phyloP scores from a whole-genome alignment of 306 rosid species.

The Crataegus laevigata region DNA sequence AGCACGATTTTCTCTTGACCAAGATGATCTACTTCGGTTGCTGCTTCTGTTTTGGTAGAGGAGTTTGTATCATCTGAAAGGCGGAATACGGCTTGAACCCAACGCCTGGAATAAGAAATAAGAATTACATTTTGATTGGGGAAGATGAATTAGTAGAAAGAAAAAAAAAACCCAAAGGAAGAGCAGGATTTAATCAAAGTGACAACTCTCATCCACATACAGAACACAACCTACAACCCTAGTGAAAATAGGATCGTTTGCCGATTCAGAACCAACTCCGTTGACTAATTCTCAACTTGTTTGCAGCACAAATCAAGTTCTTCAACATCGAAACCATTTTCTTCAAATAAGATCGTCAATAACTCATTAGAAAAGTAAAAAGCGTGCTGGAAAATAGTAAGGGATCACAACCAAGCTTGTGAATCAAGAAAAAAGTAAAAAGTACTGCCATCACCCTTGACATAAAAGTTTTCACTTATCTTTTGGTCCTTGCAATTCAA shows the following conservation, averaged over 20 bases:
- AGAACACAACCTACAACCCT: not conserved
- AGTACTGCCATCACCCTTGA: conserved; percentile 83
- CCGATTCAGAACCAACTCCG: conserved; percentile 86
- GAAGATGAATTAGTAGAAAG: not conserved
- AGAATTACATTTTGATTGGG: not conserved
- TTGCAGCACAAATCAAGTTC: conserved; percentile 73
- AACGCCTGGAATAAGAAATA: conserved; percentile 51
- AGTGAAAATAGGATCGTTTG: conserved; percentile 22
- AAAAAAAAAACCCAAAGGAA: not conserved
- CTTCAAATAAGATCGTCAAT: conserved; percentile 68
- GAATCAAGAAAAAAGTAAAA: conserved; percentile 16
- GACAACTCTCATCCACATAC: not conserved
- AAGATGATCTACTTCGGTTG: conserved; percentile 11
- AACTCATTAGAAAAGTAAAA: conserved; percentile 84
- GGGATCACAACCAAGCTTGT: not conserved
- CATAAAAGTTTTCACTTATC: conserved; percentile 83
- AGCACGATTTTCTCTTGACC: conserved; percentile 15
- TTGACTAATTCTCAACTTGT: conserved; percentile 89
- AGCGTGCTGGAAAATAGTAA: conserved; percentile 60
- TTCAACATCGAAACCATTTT: conserved; percentile 66
- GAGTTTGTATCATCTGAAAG: conserved; percentile 35
- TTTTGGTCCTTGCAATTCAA: conserved; percentile 77
- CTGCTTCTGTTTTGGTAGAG: conserved; percentile 28
- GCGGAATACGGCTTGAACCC: conserved; percentile 85
- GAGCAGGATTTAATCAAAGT: not conserved